Evolutionary conservation across 2,329 filamentous ascomycete genomes (phyloP).

Genomic region (Aspergillus oerlinghausenensis): DNA sequence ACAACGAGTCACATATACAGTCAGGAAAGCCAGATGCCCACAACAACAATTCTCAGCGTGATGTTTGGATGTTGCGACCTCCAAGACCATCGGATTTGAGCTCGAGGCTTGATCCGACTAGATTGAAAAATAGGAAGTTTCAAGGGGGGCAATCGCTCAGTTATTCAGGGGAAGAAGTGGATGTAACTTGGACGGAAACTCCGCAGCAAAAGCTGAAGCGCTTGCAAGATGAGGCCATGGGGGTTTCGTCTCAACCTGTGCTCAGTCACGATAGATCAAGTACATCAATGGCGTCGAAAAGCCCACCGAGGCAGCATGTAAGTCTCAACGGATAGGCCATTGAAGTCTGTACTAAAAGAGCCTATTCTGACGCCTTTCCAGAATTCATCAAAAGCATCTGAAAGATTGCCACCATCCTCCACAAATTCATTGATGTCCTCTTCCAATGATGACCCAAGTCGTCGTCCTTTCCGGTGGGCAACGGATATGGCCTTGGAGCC

Average conservation of each 20-base stretch:
- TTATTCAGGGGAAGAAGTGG: slow-evolving; percentile 33
- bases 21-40: slow-evolving; percentile 11
- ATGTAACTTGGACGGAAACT: slow-evolving; percentile 83
- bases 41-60: slow-evolving; percentile 54
- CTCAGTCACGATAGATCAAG: not conserved
- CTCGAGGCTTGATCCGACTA: slow-evolving; percentile 73
- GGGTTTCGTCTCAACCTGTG: slow-evolving; percentile 47
- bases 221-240: slow-evolving; percentile 76
- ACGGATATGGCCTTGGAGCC: slow-evolving; percentile 84
- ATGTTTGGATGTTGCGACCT: slow-evolving; percentile 79
- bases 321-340: slow-evolving; percentile 22
- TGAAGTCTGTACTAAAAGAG: not conserved
- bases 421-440: not conserved
- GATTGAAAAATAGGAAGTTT: slow-evolving; percentile 77
- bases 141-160: slow-evolving; percentile 56
- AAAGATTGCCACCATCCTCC: not conserved
- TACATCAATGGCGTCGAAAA: slow-evolving; percentile 30
- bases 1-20: not conserved
- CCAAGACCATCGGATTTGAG: slow-evolving; percentile 52
- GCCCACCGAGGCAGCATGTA: slow-evolving; percentile 57
- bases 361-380: not conserved
- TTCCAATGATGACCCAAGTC: slow-evolving; percentile 72
- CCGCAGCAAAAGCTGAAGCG: slow-evolving; percentile 80
- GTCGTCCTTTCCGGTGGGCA: slow-evolving; percentile 80
- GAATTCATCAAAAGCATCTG: not conserved